Percentiles rank a stretch among this genome's conserved stretches.
Evolutionary conservation across 768 basidiomycete genomes (phyloP).

Genomic region (Tricholoma furcatifolium): DNA sequence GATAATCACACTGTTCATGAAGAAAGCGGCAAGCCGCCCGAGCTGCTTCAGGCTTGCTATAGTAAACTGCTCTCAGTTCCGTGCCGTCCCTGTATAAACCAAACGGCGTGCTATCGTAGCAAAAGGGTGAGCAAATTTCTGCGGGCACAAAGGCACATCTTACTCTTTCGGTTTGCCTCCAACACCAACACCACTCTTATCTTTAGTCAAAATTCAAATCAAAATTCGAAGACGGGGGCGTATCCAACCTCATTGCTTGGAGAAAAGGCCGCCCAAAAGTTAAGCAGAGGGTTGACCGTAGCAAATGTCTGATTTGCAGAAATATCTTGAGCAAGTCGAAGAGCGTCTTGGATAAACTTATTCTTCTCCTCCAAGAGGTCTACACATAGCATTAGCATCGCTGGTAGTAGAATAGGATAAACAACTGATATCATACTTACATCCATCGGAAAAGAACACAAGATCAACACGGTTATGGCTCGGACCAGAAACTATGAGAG

Average conservation of each 20-base stretch:
- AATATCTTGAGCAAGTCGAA: conserved; percentile 64
- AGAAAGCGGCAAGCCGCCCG: conserved; percentile 66
- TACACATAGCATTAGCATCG: conserved; percentile 21
- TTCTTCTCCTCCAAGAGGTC: conserved; percentile 54
- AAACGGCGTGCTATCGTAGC: conserved; percentile 60
- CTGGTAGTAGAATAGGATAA: not conserved
- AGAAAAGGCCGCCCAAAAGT: conserved; percentile 80
- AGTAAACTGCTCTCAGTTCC: conserved; percentile 73
- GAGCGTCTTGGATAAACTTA: conserved; percentile 68
- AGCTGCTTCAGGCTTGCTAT: conserved; percentile 64
- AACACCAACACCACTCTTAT: conserved; percentile 69
- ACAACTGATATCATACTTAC: conserved; percentile 38
- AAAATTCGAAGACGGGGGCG: not conserved
- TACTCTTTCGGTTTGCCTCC: conserved; percentile 71
- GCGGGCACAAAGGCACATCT: conserved; percentile 13
- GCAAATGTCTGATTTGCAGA: conserved; percentile 75
- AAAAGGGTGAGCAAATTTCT: not conserved
- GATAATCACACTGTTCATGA: conserved; percentile 67
- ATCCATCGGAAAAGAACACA: conserved; percentile 78
- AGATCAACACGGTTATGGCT: conserved; percentile 68
- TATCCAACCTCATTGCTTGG: conserved; percentile 65
- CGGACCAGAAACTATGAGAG: conserved; percentile 60
- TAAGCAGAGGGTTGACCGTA: conserved; percentile 71
- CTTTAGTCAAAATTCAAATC: not conserved
- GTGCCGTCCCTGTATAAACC: conserved; percentile 79